Percentiles rank a stretch among this genome's conserved stretches.
Conservation (phyloP, 192 early-diverging fungal species). For the Coemansia sp. region DNA sequence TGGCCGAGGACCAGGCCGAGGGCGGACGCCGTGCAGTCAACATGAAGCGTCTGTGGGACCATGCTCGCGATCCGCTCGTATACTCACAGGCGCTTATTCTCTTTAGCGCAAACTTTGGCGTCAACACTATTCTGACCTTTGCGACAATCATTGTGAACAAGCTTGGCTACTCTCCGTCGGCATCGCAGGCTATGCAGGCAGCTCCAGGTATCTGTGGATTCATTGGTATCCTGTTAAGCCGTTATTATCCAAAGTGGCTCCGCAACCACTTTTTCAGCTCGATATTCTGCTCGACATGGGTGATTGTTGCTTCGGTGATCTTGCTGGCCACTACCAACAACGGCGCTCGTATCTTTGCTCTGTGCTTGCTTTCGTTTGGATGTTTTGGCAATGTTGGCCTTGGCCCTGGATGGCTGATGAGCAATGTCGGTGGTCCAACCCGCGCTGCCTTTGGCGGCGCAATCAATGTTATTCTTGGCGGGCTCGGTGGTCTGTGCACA, state of each 20-base stretch:
- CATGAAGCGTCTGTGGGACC: conserved; percentile 15
- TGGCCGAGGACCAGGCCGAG: conserved; percentile 35
- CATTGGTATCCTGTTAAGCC: conserved; percentile 26
- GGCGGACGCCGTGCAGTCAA: conserved; percentile 33
- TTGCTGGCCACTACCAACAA: conserved; percentile 41
- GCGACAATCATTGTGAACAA: conserved; percentile 43
- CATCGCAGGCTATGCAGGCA: conserved; percentile 47
- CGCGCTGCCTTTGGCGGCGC: conserved; percentile 36
- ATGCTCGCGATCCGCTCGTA: conserved; percentile 30
- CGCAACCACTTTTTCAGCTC: conserved; percentile 35
- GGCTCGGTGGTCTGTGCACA: conserved; percentile 44
- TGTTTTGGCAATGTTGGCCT: conserved; percentile 46
- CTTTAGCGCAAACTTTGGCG: conserved; percentile 45
- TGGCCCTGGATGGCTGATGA: conserved; percentile 49
- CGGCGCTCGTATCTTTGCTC: conserved; percentile 44
- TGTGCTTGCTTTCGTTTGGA: conserved; percentile 46
- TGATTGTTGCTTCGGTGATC: conserved; percentile 28
- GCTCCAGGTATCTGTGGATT: conserved; percentile 45
- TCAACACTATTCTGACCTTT: conserved; percentile 49
- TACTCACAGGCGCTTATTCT: conserved; percentile 37
- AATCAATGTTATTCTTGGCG: conserved; percentile 42
- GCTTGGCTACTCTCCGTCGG: conserved; percentile 31
- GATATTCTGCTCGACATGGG: conserved; percentile 43
- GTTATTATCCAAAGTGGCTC: conserved; percentile 38
- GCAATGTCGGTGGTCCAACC: conserved; percentile 48